Evolutionary conservation across 2,329 filamentous ascomycete species (phyloP).

Genomic region (Trichoderma koningii): DNA sequence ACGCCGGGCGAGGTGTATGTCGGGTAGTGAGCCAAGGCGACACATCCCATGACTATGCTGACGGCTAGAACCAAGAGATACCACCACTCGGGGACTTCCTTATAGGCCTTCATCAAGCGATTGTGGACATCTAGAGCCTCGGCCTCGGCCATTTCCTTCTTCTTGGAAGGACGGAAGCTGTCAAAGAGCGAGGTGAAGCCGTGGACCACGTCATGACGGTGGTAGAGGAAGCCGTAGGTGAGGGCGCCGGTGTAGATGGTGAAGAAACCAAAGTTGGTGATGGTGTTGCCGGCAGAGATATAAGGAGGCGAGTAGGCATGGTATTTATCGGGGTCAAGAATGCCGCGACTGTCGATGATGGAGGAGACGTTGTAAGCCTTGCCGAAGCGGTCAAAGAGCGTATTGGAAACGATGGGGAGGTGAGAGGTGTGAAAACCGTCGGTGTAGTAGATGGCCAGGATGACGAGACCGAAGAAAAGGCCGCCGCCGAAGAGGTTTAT

Average conservation of each 20-base stretch:
- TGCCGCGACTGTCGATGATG: conserved; percentile 39
- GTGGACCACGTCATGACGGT: conserved; percentile 42
- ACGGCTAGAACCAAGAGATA: conserved; percentile 41
- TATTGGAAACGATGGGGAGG: conserved; percentile 47
- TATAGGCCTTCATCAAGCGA: conserved; percentile 50
- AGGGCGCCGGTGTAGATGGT: conserved; percentile 45
- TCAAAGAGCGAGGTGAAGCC: conserved; percentile 12
- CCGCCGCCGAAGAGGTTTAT: conserved; percentile 41
- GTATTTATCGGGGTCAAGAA: conserved; percentile 44
- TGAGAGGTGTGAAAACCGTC: conserved; percentile 43
- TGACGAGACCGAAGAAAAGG: conserved; percentile 36
- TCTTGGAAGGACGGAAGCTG: conserved; percentile 5
- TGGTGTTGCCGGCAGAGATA: conserved; percentile 42
- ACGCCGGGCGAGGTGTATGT: conserved; percentile 47
- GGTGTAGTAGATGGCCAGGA: conserved; percentile 39
- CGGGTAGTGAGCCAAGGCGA: conserved; percentile 42
- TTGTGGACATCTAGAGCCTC: conserved; percentile 46
- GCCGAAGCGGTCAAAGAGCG: conserved; percentile 45
- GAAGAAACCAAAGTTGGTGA: conserved; percentile 46
- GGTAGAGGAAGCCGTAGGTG: conserved; percentile 45
- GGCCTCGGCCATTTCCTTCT: conserved; percentile 32
- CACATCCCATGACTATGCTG: conserved; percentile 41
- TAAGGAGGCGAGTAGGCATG: conserved; percentile 47
- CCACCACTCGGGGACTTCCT: conserved; percentile 53
- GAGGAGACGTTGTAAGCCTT: conserved; percentile 43